These are phyloP conservation scores for Neoscytalidium dimidiatum DNA, from an alignment of 2,329 filamentous ascomycete species.

Conservation along the genomic window DNA sequence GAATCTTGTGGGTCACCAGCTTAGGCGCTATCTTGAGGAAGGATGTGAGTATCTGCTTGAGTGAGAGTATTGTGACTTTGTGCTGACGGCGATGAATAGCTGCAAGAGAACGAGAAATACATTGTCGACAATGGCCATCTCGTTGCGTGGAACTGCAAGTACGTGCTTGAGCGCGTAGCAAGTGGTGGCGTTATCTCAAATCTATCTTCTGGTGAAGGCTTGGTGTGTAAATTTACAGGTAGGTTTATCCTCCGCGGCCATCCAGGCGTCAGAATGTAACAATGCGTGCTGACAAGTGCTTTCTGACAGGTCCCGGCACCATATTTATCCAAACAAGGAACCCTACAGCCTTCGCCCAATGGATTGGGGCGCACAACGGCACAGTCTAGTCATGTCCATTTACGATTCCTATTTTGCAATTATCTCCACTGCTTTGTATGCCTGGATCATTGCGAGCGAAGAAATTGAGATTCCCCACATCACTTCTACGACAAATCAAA, in stretches of 20 bases:
- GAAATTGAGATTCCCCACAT: conserved; percentile 5
- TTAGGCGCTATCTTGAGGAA: conserved; percentile 95
- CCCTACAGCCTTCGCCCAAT: conserved; percentile 62
- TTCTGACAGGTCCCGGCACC: conserved; percentile 67
- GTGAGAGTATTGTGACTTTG: conserved; percentile 27
- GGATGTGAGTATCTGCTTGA: conserved; percentile 64
- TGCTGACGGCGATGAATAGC: conserved; percentile 32
- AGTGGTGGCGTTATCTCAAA: conserved; percentile 93
- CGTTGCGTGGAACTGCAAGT: conserved; percentile 96
- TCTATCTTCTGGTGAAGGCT: conserved; percentile 76
- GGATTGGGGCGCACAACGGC: conserved; percentile 43
- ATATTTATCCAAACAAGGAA: conserved; percentile 94
- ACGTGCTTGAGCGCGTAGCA: conserved; percentile 84
- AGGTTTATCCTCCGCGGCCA: conserved; percentile 20
- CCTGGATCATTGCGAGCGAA: not conserved
- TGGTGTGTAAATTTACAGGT: conserved; percentile 91
- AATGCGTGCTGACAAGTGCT: no score
- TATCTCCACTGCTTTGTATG: not conserved
- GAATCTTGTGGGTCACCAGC: conserved; percentile 85
- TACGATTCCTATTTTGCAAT: not conserved
- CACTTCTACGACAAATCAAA: not conserved
- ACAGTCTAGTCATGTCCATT: not conserved
- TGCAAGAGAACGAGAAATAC: conserved; percentile 74
- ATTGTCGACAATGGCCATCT: conserved; percentile 92
- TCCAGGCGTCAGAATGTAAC: no score